Base-by-base conservation (phyloP, 179 eudicot species). In the Amaranthus tricolor region DNA sequence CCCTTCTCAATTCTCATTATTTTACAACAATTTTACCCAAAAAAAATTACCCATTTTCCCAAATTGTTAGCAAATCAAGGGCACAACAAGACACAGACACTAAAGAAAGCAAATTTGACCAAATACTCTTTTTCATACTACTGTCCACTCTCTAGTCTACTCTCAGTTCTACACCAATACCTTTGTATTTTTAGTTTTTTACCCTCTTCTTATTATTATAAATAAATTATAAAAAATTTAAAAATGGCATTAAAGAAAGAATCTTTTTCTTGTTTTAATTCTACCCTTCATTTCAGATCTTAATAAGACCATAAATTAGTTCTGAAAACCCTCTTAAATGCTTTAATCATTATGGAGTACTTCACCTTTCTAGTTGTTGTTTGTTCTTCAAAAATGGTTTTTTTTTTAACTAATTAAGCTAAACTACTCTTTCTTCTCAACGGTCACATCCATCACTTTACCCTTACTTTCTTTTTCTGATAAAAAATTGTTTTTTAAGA, bases 51-150 rank as follows among this genome's bases (percentile, higher is more conserved):
- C 19, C 14, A 7, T 44, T 62, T 24, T 12, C 71, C 82, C 20
- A 68, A 78, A 69, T 40, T 70, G 60, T 79, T 62, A 68, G 51
- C 53, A 62, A 24, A 62, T 63, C 73, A 47, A 78, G 40, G 13
- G 49, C 70, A 59, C 60, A 11, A 60, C 55, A 10, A 49, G n/a
- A 56, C 31, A 56, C 13, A 56, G 0, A 19, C 40, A 59, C 9
- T 59, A 19, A 12, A 8, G 31, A 7, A 50, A 55, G n/a, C n/a
- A 13, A 45, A 5, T 58, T 58, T 58, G 74, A 71, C 63, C 52
- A 19, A 51, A 62, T 31, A 9, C 17, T 51, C 69, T 63, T 5
- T 15, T 50, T 72, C 21, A 17, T 59, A 59, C 63, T 59, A 14
- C 3, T 31, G 40, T 31, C 40, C 40, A 31, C 40, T 31, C 40